phyloP scores from a whole-genome alignment of 495 filamentous ascomycete genomes.

The Chaetomium fimeti region DNA sequence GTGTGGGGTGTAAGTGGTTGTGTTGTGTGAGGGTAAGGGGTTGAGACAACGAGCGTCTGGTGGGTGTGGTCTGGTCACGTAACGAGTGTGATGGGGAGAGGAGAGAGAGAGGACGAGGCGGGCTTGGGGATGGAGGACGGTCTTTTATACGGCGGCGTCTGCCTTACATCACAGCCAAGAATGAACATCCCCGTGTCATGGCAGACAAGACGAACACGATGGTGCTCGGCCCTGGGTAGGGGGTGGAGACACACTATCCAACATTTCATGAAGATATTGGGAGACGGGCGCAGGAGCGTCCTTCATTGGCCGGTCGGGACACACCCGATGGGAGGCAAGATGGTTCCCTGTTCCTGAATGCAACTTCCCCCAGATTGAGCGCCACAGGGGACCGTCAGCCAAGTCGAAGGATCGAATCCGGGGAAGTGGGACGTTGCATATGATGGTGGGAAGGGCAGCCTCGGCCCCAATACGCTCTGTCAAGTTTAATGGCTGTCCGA shows the following conservation, averaged over 20 bases:
- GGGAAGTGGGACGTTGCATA: conserved; percentile 23
- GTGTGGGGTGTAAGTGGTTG: neutral
- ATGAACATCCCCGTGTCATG: neutral
- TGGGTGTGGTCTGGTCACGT: conserved; percentile 5
- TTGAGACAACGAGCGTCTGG: conserved; percentile 17
- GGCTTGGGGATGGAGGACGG: neutral
- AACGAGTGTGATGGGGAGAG: conserved; percentile 18
- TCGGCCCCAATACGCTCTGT: conserved; percentile 17
- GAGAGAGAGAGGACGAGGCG: neutral
- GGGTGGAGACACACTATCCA: conserved; percentile 4
- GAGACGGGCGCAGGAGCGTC: conserved; percentile 10
- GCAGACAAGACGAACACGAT: neutral
- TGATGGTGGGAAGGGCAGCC: conserved; percentile 16
- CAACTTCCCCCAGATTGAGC: conserved; percentile 1
- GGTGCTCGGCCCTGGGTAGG: neutral
- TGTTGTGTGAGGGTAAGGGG: neutral
- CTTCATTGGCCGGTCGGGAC: conserved; percentile 2
- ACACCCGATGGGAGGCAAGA: neutral
- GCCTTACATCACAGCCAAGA: neutral
- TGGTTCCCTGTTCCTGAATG: conserved; percentile 11
- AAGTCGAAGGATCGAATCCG: conserved; percentile 8
- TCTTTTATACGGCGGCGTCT: conserved; percentile 7
- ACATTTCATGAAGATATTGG: neutral
- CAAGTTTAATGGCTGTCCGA: neutral
- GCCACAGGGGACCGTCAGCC: neutral